Conservation (phyloP, 768 basidiomycete genomes). For the Xanthoconium stramineum region DNA sequence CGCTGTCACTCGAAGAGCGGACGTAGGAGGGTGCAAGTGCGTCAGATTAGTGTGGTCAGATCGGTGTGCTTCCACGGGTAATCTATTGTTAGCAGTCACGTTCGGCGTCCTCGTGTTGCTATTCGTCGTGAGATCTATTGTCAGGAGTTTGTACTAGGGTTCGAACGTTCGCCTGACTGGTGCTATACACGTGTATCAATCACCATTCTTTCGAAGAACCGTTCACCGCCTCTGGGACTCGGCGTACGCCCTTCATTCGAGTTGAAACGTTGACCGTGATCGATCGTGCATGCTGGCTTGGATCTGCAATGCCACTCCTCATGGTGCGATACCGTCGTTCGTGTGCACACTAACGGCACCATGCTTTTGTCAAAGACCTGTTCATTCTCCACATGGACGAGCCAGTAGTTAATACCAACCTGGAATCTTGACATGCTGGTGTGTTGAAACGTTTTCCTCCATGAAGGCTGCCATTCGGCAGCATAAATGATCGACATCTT, state of each 20-base stretch:
- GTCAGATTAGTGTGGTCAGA: slow-evolving; percentile 2
- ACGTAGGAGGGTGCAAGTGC: not conserved
- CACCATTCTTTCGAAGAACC: not conserved
- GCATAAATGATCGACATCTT: not conserved
- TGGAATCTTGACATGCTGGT: not conserved
- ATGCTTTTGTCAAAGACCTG: not conserved
- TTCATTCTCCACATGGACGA: not conserved
- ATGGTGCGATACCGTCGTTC: not conserved
- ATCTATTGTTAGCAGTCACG: slow-evolving; percentile 11
- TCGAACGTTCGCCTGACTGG: slow-evolving; percentile 1
- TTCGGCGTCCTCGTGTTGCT: not conserved
- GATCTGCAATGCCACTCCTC: slow-evolving; percentile 1
- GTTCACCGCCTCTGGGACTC: not conserved
- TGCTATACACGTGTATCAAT: slow-evolving; percentile 17
- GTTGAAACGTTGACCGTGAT: slow-evolving; percentile 4
- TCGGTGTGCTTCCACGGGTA: not conserved
- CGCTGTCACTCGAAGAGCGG: not conserved
- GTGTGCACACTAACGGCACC: not conserved
- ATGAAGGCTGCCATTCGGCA: not conserved
- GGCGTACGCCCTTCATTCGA: not conserved
- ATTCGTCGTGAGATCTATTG: slow-evolving; percentile 4
- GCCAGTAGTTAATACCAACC: not conserved
- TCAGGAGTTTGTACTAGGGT: not conserved
- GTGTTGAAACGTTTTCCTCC: not conserved
- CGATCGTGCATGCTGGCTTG: not conserved